Evolutionary conservation across 1,284 basidiomycete species (phyloP).

Genomic region (Ustilago hordei): DNA sequence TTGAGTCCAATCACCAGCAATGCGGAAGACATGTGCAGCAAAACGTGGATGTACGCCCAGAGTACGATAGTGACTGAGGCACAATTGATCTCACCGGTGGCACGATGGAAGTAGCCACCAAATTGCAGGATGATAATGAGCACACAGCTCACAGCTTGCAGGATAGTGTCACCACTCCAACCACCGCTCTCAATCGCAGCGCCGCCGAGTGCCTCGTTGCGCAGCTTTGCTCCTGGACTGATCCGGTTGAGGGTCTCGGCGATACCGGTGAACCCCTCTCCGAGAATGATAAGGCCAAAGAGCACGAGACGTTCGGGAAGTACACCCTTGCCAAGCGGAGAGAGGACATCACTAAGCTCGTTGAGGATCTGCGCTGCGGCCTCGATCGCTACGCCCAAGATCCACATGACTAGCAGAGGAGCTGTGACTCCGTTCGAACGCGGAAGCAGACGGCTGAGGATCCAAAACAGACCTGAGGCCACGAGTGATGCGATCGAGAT

Average conservation of each 20-base stretch:
- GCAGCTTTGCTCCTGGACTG: conserved; percentile 38
- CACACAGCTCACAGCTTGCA: conserved; percentile 34
- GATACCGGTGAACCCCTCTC: conserved; percentile 49
- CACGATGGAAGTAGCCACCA: conserved; percentile 44
- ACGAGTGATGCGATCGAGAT: conserved; percentile 29
- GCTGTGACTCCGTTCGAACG: conserved; percentile 18
- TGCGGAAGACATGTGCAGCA: conserved; percentile 48
- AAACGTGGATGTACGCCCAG: conserved; percentile 45
- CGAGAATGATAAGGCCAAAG: conserved; percentile 49
- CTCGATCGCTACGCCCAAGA: conserved; percentile 35
- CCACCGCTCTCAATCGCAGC: conserved; percentile 35
- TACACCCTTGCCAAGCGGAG: conserved; percentile 21
- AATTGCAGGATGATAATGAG: conserved; percentile 49
- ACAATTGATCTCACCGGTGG: conserved; percentile 28
- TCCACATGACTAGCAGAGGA: conserved; percentile 46
- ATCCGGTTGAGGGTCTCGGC: conserved; percentile 42
- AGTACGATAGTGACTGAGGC: conserved; percentile 26
- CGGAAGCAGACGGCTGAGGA: conserved; percentile 28
- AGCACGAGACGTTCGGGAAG: conserved; percentile 43
- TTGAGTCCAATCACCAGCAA: conserved; percentile 45
- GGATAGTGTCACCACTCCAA: conserved; percentile 39
- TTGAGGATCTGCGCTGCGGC: conserved; percentile 23
- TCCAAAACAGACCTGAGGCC: conserved; percentile 41
- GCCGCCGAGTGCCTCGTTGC: conserved; percentile 10
- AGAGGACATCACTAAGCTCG: conserved; percentile 32